Evolutionary conservation across 441 rosid genomes (phyloP).

Genomic region (Pelargonium exstipulatum): DNA sequence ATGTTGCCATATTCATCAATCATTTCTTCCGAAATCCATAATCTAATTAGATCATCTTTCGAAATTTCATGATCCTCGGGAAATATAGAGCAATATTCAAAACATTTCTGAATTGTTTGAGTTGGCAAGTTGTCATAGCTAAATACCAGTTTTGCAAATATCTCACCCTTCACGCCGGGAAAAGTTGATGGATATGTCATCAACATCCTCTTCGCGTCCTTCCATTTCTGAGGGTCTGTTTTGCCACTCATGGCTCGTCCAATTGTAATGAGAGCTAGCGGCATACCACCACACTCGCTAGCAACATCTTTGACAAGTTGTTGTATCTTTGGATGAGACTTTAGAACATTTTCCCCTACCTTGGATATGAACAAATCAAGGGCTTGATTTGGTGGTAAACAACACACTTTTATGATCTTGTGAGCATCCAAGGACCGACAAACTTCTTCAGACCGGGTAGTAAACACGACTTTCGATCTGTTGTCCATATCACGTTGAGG

Average conservation of each 20-base stretch:
- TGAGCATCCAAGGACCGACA: slow-evolving; percentile 20
- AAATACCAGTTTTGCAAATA: background rate
- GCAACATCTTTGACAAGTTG: slow-evolving; percentile 10
- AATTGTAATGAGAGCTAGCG: slow-evolving; percentile 24
- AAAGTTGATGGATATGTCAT: background rate
- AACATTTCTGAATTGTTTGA: background rate
- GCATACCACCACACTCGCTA: slow-evolving; percentile 24
- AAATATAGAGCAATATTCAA: background rate
- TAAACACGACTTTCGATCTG: slow-evolving; percentile 26
- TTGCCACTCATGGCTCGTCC: slow-evolving; percentile 25
- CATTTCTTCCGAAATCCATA: background rate
- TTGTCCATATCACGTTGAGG: background rate
- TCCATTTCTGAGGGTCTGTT: background rate
- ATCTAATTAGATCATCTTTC: background rate
- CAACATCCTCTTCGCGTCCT: background rate
- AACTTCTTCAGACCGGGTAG: slow-evolving; percentile 21
- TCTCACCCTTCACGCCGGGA: background rate
- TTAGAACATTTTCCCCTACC: slow-evolving; percentile 16
- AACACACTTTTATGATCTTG: background rate
- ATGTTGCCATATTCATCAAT: background rate
- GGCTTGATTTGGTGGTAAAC: slow-evolving; percentile 8
- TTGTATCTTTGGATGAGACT: slow-evolving; percentile 17
- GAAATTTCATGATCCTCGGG: background rate
- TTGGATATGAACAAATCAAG: slow-evolving; percentile 16
- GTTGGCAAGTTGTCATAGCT: background rate